Base-by-base conservation (phyloP, 1,284 basidiomycete genomes). In the Neotropicomus parvogracilis region DNA sequence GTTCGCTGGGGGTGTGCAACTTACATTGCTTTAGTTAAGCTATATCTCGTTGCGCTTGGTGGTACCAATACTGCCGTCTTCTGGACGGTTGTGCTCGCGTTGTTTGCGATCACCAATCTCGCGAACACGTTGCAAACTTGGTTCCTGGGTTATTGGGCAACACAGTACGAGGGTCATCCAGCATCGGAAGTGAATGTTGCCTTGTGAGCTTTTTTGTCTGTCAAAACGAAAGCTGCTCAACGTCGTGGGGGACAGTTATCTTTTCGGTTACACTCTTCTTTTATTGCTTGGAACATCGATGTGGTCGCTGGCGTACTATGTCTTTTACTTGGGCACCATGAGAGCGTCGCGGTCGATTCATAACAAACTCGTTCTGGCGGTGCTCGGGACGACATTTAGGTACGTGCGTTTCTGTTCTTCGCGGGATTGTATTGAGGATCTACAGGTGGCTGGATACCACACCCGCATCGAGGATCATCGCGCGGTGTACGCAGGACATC, bases 401-500 rank as follows among this genome's bases (percentile, higher is more conserved):
- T 19, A 34, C 17, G 16, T 12, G 17, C 33, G 11, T 34, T 34
- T 16, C 17, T 19, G 9, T 11, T 34, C 17, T 6, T 17, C 17
- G 4, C 2, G 33, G 10, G 8, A 19, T 10, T 19, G 13, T 12
- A 34, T 2, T 19, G 17, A 34, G 10, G 2, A 34, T 34, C 17
- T 5, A 13, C 16, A 34, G 33, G 10, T 34, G 33, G 33, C 33
- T 34, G 17, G 16, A 32, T 16, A 32, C n/a, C n/a, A 32, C 33
- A 9, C 33, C 33, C 11, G 8, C 33, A 34, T 34, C 33, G 17
- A 34, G 40, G 21, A 26, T 47, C 2, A 35, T 47, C 8, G 32
- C 33, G 9, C 32, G 40, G 26, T 47, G 40, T 20, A 44, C 20
- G 6, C 35, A 44, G 20, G 46, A 37, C 16, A 48, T 46, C 41